Evolutionary conservation across 441 rosid genomes (phyloP), one percentile per base, ranked within the genome.

Genomic region (Erodium moschatum): DNA sequence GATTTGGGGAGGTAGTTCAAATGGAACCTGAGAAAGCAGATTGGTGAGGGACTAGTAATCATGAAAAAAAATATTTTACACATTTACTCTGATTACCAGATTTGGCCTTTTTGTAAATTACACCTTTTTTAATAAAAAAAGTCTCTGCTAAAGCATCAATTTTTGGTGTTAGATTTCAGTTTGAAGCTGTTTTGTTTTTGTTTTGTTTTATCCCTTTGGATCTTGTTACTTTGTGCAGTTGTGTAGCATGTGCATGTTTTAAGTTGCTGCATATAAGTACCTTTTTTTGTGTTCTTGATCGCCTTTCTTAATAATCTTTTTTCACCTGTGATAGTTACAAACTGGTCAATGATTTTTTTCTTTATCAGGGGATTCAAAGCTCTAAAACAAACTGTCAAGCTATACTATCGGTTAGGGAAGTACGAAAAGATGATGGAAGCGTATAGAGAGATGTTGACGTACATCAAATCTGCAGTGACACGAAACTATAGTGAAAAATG

Each of bases 11-110:
- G 77, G 98, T 95, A 24, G 97, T 95, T 67, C 71, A 60, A 74
- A 95, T 95, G 99, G 99, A 95, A 76, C 98, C 97, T 54, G 93
- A 92, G 71, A 95, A 95, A 79, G 97, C 99, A 69, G 99, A 95
- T 33, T 92, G 99, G 98, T 95, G 42, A 38, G 78, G 85, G 84
- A 4, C 20, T 18, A 9, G 65, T 46, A 11, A 58, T 58, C 24
- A 58, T 8, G 63, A 58, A 58, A 58, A 15, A 3, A 4, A 24
- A 24, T n/a, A n/a, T n/a, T n/a, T n/a, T n/a, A n/a, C n/a, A n/a
- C n/a, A n/a, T 58, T 58, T 10, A 5, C 19, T 58, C 29, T 58
- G 27, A 19, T 58, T 58, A 58, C 4, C 29, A 58, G 4, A 18
- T 8, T 18, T 6, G 48, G 11, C 48, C 35, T 31, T 3, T 31